Base-by-base conservation (phyloP, 1,139 yeast genomes). In the Saccharomyces hybrid region DNA sequence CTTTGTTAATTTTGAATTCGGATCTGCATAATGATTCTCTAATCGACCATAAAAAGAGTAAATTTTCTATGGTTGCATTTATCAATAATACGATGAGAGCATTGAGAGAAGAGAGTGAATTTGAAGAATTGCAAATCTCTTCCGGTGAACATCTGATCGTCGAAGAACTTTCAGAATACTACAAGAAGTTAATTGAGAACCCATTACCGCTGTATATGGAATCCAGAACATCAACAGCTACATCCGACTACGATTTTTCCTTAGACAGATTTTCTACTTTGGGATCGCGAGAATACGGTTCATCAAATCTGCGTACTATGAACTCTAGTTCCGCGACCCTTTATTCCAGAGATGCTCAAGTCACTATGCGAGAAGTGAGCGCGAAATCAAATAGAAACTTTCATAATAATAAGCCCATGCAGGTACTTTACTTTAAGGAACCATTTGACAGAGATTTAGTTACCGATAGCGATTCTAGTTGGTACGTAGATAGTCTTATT, bases 1-100 rank as follows among this genome's bases (percentile, higher is more conserved):
- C 91, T 7, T 75, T 89, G 61, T 77, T 89, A 54, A 77, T 89
- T 55, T 75, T 88, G 54, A 89, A 89, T 64, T 83, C 89, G 1
- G 84, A 86, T 46, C 71, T 85, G 51, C 86, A 84, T 68, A 82
- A 82, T 59, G 68, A 66, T 54, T 38, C 3, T 38, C 44, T 2
- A 38, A 13, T 38, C 13, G 56, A 65, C 54, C 59, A 62, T 56
- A 70, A 72, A 52, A 63, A 70, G 9, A 66, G 44, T 29, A 59
- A 54, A 48, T 59, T 63, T 49, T 54, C 58, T n/a, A 42, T 52
- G 16, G 55, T 57, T 9, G 54, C 54, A 26, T 84, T 82, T 62
- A 77, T 83, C 51, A 74, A 74, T 47, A 84, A 83, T 67, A 83
- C 89, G 1, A 67, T 80, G 56, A 60, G 67, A 50, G 78, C 80